Evolutionary conservation across 176 grass and related monocot species (phyloP).

Genomic region (Elaeis guineensis): DNA sequence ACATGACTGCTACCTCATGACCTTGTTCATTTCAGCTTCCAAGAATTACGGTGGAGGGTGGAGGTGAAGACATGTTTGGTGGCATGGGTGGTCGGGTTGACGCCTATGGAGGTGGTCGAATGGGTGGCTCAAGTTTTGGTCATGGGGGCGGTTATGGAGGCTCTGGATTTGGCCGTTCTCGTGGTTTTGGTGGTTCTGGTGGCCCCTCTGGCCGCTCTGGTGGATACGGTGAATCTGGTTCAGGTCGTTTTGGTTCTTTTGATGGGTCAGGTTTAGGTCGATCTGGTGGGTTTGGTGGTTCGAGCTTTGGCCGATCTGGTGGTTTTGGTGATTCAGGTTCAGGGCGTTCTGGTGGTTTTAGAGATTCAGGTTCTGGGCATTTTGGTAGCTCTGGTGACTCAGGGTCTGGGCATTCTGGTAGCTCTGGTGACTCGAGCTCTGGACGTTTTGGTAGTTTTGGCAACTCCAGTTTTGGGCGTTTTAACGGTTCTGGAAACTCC

Average conservation of each 20-base stretch:
- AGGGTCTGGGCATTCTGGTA: neutral
- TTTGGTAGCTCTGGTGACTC: neutral
- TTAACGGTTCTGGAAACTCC: neutral
- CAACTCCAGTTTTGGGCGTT: conserved; percentile 20
- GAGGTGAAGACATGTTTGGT: conserved; percentile 56
- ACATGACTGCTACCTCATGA: neutral
- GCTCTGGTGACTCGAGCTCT: neutral
- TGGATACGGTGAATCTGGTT: neutral
- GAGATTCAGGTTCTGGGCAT: neutral
- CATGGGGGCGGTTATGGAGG: neutral
- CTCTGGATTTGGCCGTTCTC: conserved; percentile 3
- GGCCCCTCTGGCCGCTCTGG: neutral
- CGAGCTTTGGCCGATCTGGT: neutral
- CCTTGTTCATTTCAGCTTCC: conserved; percentile 44
- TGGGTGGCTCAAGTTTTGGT: conserved; percentile 36
- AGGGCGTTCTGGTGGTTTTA: neutral
- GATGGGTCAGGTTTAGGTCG: neutral
- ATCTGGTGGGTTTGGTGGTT: neutral
- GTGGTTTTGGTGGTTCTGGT: neutral
- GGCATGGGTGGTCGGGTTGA: conserved; percentile 30
- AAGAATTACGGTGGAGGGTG: conserved; percentile 41
- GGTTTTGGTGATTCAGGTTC: neutral
- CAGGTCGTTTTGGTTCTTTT: neutral
- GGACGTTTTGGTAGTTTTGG: conserved; percentile 11
- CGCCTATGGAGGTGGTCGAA: conserved; percentile 32